phyloP scores from a whole-genome alignment of 1,284 basidiomycete species.

The Boletus sp. region DNA sequence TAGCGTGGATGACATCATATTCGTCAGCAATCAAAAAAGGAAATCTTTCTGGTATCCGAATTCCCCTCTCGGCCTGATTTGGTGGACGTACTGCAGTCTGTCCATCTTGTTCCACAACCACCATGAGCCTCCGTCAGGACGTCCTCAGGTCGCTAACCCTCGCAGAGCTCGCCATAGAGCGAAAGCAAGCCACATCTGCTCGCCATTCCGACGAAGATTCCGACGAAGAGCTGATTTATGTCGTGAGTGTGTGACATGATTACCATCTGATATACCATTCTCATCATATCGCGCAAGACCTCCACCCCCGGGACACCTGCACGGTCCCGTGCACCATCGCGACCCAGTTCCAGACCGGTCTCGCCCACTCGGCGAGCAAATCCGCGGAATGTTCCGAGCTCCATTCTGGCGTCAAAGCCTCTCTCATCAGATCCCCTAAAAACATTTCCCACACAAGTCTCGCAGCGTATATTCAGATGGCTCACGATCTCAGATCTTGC shows the following conservation, averaged over 20 bases:
- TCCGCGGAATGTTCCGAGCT: slow-evolving; percentile 28
- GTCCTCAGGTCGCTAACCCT: slow-evolving; percentile 60
- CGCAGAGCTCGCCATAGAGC: slow-evolving; percentile 22
- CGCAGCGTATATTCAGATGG: slow-evolving; percentile 70
- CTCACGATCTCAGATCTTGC: slow-evolving; percentile 70
- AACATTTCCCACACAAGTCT: slow-evolving; percentile 74
- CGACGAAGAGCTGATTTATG: slow-evolving; percentile 73
- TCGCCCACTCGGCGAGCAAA: slow-evolving; percentile 60
- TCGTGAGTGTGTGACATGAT: slow-evolving; percentile 48
- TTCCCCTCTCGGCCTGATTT: neutral
- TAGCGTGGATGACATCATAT: slow-evolving; percentile 36
- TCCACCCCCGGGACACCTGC: slow-evolving; percentile 69
- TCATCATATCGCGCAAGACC: slow-evolving; percentile 41
- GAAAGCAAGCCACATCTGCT: slow-evolving; percentile 8
- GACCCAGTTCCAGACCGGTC: slow-evolving; percentile 53
- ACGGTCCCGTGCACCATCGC: slow-evolving; percentile 50
- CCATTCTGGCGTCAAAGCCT: slow-evolving; percentile 28
- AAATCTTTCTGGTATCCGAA: neutral
- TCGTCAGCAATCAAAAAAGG: slow-evolving; percentile 18
- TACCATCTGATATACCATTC: neutral
- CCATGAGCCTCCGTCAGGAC: slow-evolving; percentile 73
- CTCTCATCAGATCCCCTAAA: slow-evolving; percentile 61
- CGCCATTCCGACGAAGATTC: slow-evolving; percentile 49
- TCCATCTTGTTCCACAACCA: slow-evolving; percentile 20
- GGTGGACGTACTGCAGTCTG: neutral